A percentile compares a stretch with the other conserved stretches of the same genome.
Evolutionary conservation across 176 grass and related monocot species (phyloP).

Genomic region (Zizania latifolia): DNA sequence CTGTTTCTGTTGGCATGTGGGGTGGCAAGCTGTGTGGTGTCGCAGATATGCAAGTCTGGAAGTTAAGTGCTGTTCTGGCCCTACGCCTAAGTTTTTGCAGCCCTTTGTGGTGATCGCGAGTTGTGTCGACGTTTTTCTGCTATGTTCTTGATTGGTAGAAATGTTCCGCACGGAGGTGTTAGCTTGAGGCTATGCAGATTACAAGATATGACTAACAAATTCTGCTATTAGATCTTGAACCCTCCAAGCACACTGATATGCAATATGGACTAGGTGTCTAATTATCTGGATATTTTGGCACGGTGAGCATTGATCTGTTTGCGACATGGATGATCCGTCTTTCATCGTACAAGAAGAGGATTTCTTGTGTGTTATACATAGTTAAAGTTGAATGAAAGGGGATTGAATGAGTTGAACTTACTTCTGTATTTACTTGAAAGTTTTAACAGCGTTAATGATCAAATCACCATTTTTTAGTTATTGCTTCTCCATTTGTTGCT

Average conservation of each 20-base stretch:
- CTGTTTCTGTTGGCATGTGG: neutral
- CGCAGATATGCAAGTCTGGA: too few species aligned
- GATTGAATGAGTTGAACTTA: neutral
- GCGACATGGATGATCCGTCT: neutral
- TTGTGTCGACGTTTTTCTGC: neutral
- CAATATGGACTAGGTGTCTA: neutral
- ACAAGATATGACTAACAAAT: neutral
- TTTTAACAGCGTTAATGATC: neutral
- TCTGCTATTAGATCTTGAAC: neutral
- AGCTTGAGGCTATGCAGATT: neutral
- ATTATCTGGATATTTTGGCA: neutral
- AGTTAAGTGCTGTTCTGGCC: too few species aligned
- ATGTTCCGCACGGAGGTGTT: neutral
- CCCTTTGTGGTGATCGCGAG: neutral
- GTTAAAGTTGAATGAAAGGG: neutral
- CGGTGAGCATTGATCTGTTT: neutral
- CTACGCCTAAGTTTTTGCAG: conserved; percentile 1
- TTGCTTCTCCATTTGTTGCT: neutral
- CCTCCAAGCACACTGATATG: neutral
- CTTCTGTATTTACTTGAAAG: neutral
- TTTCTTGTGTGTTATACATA: neutral
- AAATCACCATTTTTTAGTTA: neutral
- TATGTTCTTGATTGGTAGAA: neutral
- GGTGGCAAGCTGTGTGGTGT: too few species aligned
- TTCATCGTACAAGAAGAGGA: neutral